phyloP scores from a whole-genome alignment of 176 grass and related monocot genomes.

The Calamus simplicifolius region DNA sequence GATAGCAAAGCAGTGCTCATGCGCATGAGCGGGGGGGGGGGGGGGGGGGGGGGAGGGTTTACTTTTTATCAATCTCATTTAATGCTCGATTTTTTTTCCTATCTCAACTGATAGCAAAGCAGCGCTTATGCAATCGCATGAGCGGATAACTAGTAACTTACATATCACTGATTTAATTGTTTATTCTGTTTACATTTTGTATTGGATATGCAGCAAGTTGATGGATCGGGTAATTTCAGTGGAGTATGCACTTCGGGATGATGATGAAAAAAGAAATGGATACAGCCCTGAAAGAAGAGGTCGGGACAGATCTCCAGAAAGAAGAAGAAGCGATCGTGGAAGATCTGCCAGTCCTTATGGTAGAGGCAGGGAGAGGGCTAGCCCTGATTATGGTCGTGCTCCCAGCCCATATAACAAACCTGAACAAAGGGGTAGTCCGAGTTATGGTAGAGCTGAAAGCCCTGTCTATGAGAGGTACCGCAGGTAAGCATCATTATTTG shows the following conservation, averaged over 20 bases:
- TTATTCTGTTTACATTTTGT: background rate
- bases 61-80: too few species aligned
- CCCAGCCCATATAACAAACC: constrained; percentile 40
- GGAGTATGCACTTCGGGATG: constrained; percentile 90
- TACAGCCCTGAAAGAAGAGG: constrained; percentile 84
- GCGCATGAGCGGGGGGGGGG: too few species aligned
- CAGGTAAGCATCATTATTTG: constrained; percentile 19
- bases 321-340: constrained; percentile 56
- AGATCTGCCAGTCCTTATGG: constrained; percentile 19
- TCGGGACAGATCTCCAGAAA: constrained; percentile 57
- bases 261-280: constrained; percentile 60
- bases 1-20: too few species aligned
- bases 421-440: constrained; percentile 42
- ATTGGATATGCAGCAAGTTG: constrained; percentile 47
- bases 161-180: background rate
- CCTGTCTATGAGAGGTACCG: constrained; percentile 43
- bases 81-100: too few species aligned
- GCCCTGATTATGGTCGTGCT: constrained; percentile 32
- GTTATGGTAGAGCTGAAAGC: constrained; percentile 37
- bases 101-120: too few species aligned
- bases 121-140: too few species aligned
- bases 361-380: constrained; percentile 20
- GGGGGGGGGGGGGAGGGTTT: too few species aligned
- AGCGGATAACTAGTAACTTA: too few species aligned
- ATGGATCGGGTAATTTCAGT: constrained; percentile 93